Evolutionary conservation across 2,329 filamentous ascomycete genomes (phyloP).

Genomic region (Neopestalotiopsis clavispora): DNA sequence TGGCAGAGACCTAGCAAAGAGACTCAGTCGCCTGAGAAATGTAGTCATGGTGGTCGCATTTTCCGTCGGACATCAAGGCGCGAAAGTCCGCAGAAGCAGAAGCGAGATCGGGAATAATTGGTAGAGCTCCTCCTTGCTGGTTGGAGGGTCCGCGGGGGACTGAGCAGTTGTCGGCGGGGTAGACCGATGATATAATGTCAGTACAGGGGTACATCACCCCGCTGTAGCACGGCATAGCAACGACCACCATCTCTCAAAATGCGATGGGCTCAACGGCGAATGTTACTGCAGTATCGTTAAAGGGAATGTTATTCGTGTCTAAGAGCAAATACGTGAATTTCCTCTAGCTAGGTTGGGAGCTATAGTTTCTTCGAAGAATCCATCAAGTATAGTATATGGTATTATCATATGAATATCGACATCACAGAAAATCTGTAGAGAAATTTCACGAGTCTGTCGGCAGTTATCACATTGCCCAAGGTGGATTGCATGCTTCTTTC

Average conservation of each 20-base stretch:
- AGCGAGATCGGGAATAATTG: slow-evolving; percentile 7
- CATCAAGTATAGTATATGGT: no score
- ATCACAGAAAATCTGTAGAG: no score
- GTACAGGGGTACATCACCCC: not conserved
- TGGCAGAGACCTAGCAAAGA: slow-evolving; percentile 23
- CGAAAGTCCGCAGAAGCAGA: not conserved
- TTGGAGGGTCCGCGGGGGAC: not conserved
- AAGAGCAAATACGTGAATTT: no score
- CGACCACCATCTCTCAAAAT: no score
- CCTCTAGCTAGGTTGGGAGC: no score
- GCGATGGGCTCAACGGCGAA: no score
- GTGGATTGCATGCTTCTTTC: not conserved
- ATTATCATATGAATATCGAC: no score
- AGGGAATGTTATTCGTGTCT: no score
- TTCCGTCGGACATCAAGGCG: slow-evolving; percentile 13
- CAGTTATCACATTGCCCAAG: not conserved
- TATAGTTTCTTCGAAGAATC: no score
- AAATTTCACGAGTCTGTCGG: no score
- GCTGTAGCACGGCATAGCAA: no score
- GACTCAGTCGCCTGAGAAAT: slow-evolving; percentile 26
- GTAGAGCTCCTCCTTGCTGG: not conserved
- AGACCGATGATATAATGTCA: not conserved
- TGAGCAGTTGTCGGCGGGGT: not conserved
- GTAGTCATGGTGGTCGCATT: slow-evolving; percentile 31
- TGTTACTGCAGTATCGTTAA: no score